Evolutionary conservation across 805 yeast genomes (phyloP).

Genomic region (Candida gorgasii): DNA sequence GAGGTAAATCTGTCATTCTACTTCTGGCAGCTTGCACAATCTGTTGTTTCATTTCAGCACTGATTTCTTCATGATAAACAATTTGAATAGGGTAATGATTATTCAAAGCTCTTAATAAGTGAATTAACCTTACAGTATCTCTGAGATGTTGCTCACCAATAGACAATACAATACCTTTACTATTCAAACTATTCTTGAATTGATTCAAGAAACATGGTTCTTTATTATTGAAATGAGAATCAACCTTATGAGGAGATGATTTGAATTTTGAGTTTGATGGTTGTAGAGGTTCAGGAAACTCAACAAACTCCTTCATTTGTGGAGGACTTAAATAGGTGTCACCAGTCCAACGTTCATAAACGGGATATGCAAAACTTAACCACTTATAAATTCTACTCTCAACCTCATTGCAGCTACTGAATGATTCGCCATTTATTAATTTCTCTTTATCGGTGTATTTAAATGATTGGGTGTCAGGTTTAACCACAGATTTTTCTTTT

Average conservation of each 20-base stretch:
- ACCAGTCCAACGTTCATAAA: slow-evolving; percentile 39
- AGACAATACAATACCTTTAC: slow-evolving; percentile 35
- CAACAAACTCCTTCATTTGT: slow-evolving; percentile 19
- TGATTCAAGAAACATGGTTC: slow-evolving; percentile 24
- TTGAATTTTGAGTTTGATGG: slow-evolving; percentile 12
- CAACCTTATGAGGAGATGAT: slow-evolving; percentile 2
- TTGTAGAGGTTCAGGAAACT: slow-evolving; percentile 10
- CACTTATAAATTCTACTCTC: slow-evolving; percentile 42
- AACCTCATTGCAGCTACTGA: slow-evolving; percentile 25
- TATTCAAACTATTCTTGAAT: slow-evolving; percentile 28
- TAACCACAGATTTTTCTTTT: slow-evolving; percentile 9
- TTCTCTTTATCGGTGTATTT: slow-evolving; percentile 16
- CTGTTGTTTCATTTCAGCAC: slow-evolving; percentile 20
- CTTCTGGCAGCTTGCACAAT: slow-evolving; percentile 26
- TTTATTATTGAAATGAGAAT: slow-evolving; percentile 4
- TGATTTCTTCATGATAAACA: slow-evolving; percentile 28
- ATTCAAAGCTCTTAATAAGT: slow-evolving; percentile 31
- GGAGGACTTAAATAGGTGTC: slow-evolving; percentile 22
- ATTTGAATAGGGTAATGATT: slow-evolving; percentile 34
- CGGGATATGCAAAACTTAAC: slow-evolving; percentile 38
- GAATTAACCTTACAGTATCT: slow-evolving; percentile 27
- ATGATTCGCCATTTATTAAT: slow-evolving; percentile 16
- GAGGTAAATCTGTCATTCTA: slow-evolving; percentile 20
- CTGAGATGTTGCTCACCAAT: slow-evolving; percentile 26
- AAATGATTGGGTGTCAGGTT: slow-evolving; percentile 9